phyloP scores from a whole-genome alignment of 192 early-diverging fungal species.

The Umbelopsis sp. region DNA sequence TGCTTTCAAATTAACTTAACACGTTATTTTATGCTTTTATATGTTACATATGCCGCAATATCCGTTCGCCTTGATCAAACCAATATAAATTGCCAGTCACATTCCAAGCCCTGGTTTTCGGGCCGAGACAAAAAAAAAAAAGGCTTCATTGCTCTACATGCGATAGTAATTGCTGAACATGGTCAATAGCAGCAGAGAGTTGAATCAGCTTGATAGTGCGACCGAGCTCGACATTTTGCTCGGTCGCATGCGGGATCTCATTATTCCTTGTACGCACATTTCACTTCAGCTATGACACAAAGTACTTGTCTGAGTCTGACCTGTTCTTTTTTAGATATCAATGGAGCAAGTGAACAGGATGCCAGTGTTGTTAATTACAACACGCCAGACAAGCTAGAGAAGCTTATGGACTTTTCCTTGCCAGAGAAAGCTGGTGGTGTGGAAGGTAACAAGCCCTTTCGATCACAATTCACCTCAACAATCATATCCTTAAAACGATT shows the following conservation, averaged over 20 bases:
- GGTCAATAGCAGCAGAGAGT: no score
- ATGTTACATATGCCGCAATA: no score
- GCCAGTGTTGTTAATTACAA: constrained; percentile 44
- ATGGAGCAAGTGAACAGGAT: constrained; percentile 41
- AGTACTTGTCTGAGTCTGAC: constrained; percentile 15
- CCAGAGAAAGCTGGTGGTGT: constrained; percentile 44
- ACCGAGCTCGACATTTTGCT: constrained; percentile 29
- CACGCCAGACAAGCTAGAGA: constrained; percentile 47
- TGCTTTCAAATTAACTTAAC: no score
- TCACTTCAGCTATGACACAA: not conserved
- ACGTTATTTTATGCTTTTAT: no score
- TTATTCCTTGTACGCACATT: not conserved
- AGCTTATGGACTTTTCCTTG: constrained; percentile 51
- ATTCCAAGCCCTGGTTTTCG: no score
- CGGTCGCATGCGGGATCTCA: constrained; percentile 16
- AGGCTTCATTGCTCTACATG: no score
- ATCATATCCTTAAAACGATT: not conserved
- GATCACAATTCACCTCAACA: not conserved
- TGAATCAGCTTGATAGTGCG: not conserved
- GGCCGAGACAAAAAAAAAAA: no score
- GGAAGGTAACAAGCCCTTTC: constrained; percentile 41
- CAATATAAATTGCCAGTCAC: no score
- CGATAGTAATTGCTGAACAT: no score
- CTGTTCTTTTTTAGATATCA: constrained; percentile 42
- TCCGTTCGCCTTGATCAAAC: no score